Percentiles rank a stretch among this genome's conserved stretches.
These are phyloP conservation scores for Colletotrichum liriopes DNA, from an alignment of 2,329 filamentous ascomycete species.

Conservation along the genomic window DNA sequence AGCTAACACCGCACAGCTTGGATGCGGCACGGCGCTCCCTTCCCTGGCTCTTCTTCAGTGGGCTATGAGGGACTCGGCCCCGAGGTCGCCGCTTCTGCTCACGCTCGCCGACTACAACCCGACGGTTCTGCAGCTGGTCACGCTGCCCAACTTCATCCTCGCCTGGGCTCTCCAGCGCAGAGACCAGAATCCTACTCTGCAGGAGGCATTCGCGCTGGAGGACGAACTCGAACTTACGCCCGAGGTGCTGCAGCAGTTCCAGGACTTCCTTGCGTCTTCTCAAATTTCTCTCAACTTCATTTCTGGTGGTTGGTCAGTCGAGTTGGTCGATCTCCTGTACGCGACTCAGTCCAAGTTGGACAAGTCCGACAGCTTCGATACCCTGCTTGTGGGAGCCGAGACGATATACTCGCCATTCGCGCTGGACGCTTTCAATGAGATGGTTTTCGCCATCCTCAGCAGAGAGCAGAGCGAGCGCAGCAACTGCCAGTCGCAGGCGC, in stretches of 20 bases:
- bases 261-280: slow-evolving; percentile 62
- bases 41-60: slow-evolving; percentile 80
- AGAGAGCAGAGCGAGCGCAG: slow-evolving; percentile 56
- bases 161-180: slow-evolving; percentile 72
- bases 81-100: slow-evolving; percentile 65
- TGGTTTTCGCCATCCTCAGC: slow-evolving; percentile 72
- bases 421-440: slow-evolving; percentile 77
- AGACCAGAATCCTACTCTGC: slow-evolving; percentile 55
- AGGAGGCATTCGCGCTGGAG: slow-evolving; percentile 64
- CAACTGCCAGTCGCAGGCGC: slow-evolving; percentile 55
- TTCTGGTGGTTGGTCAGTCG: slow-evolving; percentile 81
- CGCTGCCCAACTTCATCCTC: slow-evolving; percentile 83
- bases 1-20: slow-evolving; percentile 69
- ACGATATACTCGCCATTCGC: slow-evolving; percentile 87
- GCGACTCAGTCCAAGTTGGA: slow-evolving; percentile 42
- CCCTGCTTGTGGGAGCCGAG: slow-evolving; percentile 80
- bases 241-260: slow-evolving; percentile 72
- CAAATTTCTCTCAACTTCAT: slow-evolving; percentile 76
- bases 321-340: slow-evolving; percentile 74
- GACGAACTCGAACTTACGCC: slow-evolving; percentile 77
- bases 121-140: slow-evolving; percentile 83
- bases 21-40: slow-evolving; percentile 84
- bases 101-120: slow-evolving; percentile 86
- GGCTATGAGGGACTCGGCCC: slow-evolving; percentile 55
- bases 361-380: slow-evolving; percentile 46